A percentile compares a stretch with the other conserved stretches of the same genome.
These are phyloP conservation scores for Leucoagaricus sp. DNA, from an alignment of 1,284 basidiomycete species.

Conservation along the genomic window DNA sequence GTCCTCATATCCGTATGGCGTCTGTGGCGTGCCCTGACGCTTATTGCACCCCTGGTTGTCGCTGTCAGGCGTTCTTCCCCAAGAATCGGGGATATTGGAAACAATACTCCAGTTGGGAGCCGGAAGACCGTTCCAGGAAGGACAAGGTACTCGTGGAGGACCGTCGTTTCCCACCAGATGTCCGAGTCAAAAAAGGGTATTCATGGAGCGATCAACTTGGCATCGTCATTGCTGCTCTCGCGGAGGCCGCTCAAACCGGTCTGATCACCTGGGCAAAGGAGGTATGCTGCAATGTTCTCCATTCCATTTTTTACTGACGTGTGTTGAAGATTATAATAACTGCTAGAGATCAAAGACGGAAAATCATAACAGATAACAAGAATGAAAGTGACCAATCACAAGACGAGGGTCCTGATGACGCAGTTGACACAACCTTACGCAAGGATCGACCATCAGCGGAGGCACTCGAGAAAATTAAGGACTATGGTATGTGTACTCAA, in stretches of 20 bases:
- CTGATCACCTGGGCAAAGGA: conserved; percentile 82
- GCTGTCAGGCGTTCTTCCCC: conserved; percentile 78
- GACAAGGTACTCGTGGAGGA: conserved; percentile 39
- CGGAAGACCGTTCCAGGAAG: conserved; percentile 40
- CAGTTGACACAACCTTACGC: conserved; percentile 41
- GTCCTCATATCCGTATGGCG: not conserved
- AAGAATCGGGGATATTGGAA: conserved; percentile 89
- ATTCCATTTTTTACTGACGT: not conserved
- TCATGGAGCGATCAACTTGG: conserved; percentile 90
- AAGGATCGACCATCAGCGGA: conserved; percentile 62
- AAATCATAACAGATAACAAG: conserved; percentile 74
- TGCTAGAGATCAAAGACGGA: conserved; percentile 66
- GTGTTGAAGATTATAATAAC: conserved; percentile 67
- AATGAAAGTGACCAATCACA: conserved; percentile 42
- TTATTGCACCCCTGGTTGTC: conserved; percentile 14
- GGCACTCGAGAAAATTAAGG: conserved; percentile 70
- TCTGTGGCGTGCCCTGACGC: not conserved
- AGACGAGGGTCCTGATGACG: conserved; percentile 45
- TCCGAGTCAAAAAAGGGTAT: conserved; percentile 85
- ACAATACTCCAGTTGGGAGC: conserved; percentile 77
- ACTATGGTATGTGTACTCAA: conserved; percentile 62
- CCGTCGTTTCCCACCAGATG: conserved; percentile 58
- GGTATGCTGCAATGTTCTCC: conserved; percentile 44
- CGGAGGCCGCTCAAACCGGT: conserved; percentile 63
- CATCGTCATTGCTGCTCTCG: conserved; percentile 76